Percentiles rank a stretch among this genome's conserved stretches.
phyloP scores from a whole-genome alignment of 768 basidiomycete species.

The Xerocomellus dryophilus region DNA sequence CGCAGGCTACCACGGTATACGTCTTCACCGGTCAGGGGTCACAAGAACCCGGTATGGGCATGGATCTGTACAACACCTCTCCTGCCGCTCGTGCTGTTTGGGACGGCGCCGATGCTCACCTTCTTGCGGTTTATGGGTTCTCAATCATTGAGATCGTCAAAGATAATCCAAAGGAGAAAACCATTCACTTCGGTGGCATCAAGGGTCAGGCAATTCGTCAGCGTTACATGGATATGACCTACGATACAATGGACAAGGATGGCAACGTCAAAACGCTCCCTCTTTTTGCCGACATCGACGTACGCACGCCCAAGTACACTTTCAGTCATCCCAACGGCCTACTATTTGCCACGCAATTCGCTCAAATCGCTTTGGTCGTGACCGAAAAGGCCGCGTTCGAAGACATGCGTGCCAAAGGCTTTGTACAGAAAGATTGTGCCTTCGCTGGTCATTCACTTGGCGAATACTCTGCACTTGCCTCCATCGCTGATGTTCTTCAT shows the following conservation, averaged over 20 bases:
- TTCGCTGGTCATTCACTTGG: conserved; percentile 98
- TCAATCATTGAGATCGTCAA: conserved; percentile 99
- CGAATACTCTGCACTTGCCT: conserved; percentile 97
- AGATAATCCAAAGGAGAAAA: conserved; percentile 97
- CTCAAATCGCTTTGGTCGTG: conserved; percentile 96
- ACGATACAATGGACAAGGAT: conserved; percentile 95
- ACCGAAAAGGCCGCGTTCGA: conserved; percentile 99
- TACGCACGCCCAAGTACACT: conserved; percentile 94
- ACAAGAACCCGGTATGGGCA: conserved; percentile 98
- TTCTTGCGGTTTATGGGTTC: conserved; percentile 95
- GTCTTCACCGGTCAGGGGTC: conserved; percentile 99
- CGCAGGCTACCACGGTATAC: conserved; percentile 88
- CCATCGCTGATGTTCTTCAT: conserved; percentile 94
- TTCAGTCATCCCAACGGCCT: conserved; percentile 95
- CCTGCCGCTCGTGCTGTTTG: conserved; percentile 95
- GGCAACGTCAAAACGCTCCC: conserved; percentile 95
- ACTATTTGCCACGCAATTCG: conserved; percentile 97
- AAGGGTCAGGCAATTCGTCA: conserved; percentile 98
- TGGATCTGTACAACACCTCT: conserved; percentile 93
- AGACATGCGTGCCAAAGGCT: conserved; percentile 95
- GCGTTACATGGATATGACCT: conserved; percentile 99
- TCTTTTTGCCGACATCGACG: conserved; percentile 92
- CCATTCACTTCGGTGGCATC: conserved; percentile 98
- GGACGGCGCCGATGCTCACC: conserved; percentile 93
- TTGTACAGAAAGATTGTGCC: conserved; percentile 86